Evolutionary conservation across 805 yeast species (phyloP).

Genomic region (Saccharomycopsis sp.): DNA sequence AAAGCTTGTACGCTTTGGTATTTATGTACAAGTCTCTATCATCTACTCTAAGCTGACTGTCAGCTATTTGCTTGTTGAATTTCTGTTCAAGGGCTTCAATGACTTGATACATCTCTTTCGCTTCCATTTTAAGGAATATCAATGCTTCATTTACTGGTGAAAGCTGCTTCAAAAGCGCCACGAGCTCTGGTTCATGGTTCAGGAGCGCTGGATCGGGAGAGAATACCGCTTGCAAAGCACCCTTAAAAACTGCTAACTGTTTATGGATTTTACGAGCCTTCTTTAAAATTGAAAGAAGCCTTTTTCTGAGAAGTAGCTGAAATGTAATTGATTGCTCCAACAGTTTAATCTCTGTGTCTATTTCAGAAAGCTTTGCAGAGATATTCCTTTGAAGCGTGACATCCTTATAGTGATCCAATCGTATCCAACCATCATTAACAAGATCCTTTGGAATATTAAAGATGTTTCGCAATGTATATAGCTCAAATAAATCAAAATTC

Average conservation of each 20-base stretch:
- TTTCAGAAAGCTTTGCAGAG: constrained; percentile 22
- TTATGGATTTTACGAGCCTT: constrained; percentile 33
- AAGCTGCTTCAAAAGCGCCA: constrained; percentile 23
- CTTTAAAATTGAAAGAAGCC: constrained; percentile 34
- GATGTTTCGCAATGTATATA: constrained; percentile 73
- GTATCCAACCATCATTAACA: constrained; percentile 56
- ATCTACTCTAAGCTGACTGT: constrained; percentile 27
- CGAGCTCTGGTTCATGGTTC: background rate
- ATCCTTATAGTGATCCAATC: constrained; percentile 61
- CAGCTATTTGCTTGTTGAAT: constrained; percentile 10
- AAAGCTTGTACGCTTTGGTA: constrained; percentile 30
- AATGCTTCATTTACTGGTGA: constrained; percentile 43
- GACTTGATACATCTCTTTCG: constrained; percentile 27
- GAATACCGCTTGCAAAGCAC: constrained; percentile 8
- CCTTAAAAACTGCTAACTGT: constrained; percentile 24
- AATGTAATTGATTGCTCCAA: constrained; percentile 34
- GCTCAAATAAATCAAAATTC: constrained; percentile 80
- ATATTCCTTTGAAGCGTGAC: constrained; percentile 28
- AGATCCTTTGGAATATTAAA: constrained; percentile 62
- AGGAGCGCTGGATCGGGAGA: background rate
- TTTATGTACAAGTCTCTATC: constrained; percentile 33
- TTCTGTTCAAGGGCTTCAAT: constrained; percentile 21
- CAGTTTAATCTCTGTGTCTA: constrained; percentile 30
- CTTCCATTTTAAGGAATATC: constrained; percentile 38
- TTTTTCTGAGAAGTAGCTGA: constrained; percentile 39